Evolutionary conservation across 1,284 basidiomycete species (phyloP).

Genomic region (Tylopilus sp.): DNA sequence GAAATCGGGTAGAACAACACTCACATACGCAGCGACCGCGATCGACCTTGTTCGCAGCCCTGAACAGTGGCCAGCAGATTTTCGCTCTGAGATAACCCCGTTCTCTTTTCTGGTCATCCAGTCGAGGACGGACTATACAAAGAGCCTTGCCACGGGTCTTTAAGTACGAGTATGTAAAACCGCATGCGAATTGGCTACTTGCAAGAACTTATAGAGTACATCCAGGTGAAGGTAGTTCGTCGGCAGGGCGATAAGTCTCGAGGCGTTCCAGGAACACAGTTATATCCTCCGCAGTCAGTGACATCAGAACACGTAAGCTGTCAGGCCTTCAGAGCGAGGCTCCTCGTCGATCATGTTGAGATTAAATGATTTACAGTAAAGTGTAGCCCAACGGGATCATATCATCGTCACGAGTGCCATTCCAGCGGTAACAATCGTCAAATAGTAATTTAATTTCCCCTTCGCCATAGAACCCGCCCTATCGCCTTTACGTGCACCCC

Average conservation of each 20-base stretch:
- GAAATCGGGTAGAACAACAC: slow-evolving; percentile 76
- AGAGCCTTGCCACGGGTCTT: slow-evolving; percentile 50
- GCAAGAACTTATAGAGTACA: slow-evolving; percentile 50
- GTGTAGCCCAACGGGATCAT: slow-evolving; percentile 43
- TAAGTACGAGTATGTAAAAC: slow-evolving; percentile 64
- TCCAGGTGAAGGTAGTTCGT: slow-evolving; percentile 52
- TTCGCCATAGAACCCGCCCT: slow-evolving; percentile 78
- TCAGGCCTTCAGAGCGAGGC: neutral
- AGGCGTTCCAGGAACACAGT: slow-evolving; percentile 75
- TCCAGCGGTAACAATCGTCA: slow-evolving; percentile 82
- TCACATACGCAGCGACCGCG: slow-evolving; percentile 61
- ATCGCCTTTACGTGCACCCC: neutral
- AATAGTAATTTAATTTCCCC: slow-evolving; percentile 84
- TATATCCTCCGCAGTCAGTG: slow-evolving; percentile 26
- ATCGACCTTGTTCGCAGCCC: slow-evolving; percentile 57
- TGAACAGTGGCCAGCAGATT: slow-evolving; percentile 72
- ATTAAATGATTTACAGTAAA: slow-evolving; percentile 59
- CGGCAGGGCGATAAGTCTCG: slow-evolving; percentile 55
- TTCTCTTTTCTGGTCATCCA: slow-evolving; percentile 67
- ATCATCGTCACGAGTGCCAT: slow-evolving; percentile 53
- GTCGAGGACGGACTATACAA: slow-evolving; percentile 52
- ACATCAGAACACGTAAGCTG: neutral
- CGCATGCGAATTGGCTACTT: slow-evolving; percentile 60
- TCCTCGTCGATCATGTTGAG: slow-evolving; percentile 65
- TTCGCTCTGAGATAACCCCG: slow-evolving; percentile 71